These are phyloP conservation scores for Candida methanosorbosa DNA, from an alignment of 805 yeast genomes.

Conservation along the genomic window DNA sequence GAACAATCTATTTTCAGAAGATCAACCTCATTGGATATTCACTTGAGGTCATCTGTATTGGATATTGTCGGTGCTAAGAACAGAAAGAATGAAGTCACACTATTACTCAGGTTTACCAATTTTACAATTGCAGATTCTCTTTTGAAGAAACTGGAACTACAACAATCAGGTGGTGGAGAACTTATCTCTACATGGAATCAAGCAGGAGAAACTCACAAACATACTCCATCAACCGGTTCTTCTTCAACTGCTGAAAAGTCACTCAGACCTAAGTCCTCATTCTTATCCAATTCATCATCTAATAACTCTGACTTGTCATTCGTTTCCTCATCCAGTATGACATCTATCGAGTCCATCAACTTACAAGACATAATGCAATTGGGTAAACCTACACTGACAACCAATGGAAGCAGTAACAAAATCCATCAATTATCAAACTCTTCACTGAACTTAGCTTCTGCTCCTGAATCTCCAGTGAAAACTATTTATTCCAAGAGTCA, in stretches of 20 bases:
- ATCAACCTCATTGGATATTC: conserved; percentile 13
- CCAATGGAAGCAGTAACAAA: neutral
- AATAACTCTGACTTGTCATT: conserved; percentile 14
- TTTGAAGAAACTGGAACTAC: neutral
- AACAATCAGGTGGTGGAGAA: neutral
- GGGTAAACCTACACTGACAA: conserved; percentile 5
- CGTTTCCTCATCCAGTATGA: conserved; percentile 7
- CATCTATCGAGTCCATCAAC: conserved; percentile 3
- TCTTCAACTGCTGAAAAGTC: no score
- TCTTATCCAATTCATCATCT: conserved; percentile 16
- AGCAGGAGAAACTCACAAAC: neutral
- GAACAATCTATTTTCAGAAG: conserved; percentile 7
- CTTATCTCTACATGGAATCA: neutral
- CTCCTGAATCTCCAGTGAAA: neutral
- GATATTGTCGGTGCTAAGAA: neutral
- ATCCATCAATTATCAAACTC: no score
- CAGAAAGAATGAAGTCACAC: neutral
- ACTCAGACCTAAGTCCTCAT: neutral
- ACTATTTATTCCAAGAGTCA: neutral
- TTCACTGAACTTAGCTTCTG: neutral
- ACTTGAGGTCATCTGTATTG: neutral
- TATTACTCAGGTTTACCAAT: neutral
- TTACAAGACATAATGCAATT: conserved; percentile 2
- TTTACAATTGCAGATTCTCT: neutral
- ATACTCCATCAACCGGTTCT: no score